Evolutionary conservation across 1,139 yeast species (phyloP).

Genomic region (Hansenula sp.): DNA sequence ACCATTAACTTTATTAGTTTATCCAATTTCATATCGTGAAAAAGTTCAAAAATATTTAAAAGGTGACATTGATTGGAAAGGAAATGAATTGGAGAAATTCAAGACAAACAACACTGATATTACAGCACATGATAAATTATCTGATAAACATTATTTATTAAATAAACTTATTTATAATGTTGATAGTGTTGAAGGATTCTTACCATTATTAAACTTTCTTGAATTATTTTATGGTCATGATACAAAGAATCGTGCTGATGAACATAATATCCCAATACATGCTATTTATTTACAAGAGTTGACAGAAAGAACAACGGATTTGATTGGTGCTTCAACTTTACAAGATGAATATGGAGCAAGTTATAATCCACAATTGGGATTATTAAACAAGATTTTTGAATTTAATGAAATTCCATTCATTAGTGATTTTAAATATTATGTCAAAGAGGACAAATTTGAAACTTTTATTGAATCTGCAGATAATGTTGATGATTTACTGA

Average conservation of each 20-base stretch:
- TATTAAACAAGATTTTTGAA: conserved; percentile 19
- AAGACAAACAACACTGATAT: conserved; percentile 8
- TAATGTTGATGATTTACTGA: conserved; percentile 12
- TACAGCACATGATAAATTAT: conserved; percentile 9
- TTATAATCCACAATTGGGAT: conserved; percentile 24
- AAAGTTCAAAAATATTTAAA: conserved; percentile 33
- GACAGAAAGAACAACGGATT: conserved; percentile 64
- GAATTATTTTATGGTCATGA: conserved; percentile 25
- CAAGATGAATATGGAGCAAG: conserved; percentile 33
- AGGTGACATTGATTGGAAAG: conserved; percentile 41
- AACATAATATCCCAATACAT: conserved; percentile 29
- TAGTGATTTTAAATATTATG: conserved; percentile 18
- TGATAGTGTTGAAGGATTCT: conserved; percentile 19
- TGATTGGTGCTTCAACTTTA: conserved; percentile 60
- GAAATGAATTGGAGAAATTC: conserved; percentile 17
- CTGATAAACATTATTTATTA: conserved; percentile 15
- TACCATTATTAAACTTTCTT: conserved; percentile 28
- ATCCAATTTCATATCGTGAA: conserved; percentile 59
- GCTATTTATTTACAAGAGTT: conserved; percentile 57
- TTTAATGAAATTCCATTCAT: conserved; percentile 20
- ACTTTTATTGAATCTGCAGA: conserved; percentile 16
- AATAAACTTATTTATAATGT: conserved; percentile 25
- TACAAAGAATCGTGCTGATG: conserved; percentile 1
- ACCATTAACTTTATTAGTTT: conserved; percentile 56
- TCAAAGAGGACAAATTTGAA: conserved; percentile 15